These are phyloP conservation scores for Aspergillus transmontanensis DNA, from an alignment of 2,329 filamentous ascomycete species.

Conservation along the genomic window DNA sequence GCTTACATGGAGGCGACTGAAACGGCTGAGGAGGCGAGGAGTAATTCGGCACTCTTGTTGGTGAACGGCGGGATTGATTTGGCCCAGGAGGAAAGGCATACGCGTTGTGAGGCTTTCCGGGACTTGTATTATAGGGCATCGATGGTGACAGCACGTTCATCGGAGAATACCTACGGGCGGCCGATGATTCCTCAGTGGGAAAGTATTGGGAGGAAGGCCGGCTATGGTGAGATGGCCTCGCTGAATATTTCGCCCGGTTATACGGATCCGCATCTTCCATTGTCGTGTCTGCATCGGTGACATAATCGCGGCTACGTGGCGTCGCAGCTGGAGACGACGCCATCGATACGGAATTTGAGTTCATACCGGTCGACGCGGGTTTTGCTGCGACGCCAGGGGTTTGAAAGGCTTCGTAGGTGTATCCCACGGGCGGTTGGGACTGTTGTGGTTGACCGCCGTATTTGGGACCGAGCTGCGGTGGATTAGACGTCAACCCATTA, in stretches of 20 bases:
- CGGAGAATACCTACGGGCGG: conserved; percentile 90
- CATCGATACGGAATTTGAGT: conserved; percentile 55
- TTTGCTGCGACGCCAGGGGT: conserved; percentile 38
- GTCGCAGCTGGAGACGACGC: conserved; percentile 61
- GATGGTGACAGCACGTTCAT: conserved; percentile 87
- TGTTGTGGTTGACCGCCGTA: conserved; percentile 47
- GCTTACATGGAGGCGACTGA: conserved; percentile 61
- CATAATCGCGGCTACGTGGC: conserved; percentile 64
- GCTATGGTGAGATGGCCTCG: conserved; percentile 71
- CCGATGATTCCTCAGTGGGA: conserved; percentile 74
- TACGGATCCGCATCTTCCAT: conserved; percentile 93
- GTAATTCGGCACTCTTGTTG: conserved; percentile 65
- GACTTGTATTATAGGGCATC: conserved; percentile 72
- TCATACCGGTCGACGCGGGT: conserved; percentile 39
- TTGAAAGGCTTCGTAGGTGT: conserved; percentile 71
- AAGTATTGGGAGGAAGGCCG: conserved; percentile 74
- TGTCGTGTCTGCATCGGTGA: conserved; percentile 71
- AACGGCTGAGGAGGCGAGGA: conserved; percentile 60
- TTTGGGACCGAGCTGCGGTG: conserved; percentile 54
- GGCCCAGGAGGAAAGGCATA: conserved; percentile 57
- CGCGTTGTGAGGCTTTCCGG: conserved; percentile 54
- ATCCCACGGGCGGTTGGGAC: conserved; percentile 59
- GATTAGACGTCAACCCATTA: conserved; percentile 52
- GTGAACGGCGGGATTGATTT: conserved; percentile 71
- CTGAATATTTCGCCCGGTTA: conserved; percentile 81